phyloP scores from a whole-genome alignment of 257 asterid species.

The Primulina tabacum region DNA sequence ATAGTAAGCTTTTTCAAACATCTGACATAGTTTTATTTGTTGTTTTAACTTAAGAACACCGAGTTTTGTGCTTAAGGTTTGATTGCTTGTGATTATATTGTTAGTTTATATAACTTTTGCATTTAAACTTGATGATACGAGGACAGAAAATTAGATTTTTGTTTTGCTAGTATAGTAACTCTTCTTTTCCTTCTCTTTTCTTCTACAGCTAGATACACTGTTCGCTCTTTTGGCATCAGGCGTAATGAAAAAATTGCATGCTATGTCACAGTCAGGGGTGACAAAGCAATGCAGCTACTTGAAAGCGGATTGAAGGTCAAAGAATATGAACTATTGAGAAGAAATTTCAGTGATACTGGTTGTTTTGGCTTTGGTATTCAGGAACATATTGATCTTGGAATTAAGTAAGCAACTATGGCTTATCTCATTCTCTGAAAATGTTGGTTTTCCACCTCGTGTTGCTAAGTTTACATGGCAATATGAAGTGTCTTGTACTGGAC shows the following conservation, averaged over 20 bases:
- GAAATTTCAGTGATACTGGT: conserved; percentile 71
- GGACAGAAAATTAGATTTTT: neutral
- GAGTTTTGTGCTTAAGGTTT: no score
- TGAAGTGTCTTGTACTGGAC: neutral
- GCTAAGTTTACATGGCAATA: neutral
- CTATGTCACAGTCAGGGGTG: conserved; percentile 65
- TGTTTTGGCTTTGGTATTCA: conserved; percentile 82
- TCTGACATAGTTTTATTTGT: no score
- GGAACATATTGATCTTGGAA: conserved; percentile 85
- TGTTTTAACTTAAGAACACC: no score
- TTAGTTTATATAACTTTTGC: no score
- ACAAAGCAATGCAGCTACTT: conserved; percentile 65
- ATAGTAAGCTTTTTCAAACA: no score
- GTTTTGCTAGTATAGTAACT: neutral
- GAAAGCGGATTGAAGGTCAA: conserved; percentile 71
- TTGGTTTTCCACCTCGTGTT: neutral
- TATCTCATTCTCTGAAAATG: neutral
- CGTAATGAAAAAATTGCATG: conserved; percentile 80
- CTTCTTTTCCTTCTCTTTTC: neutral
- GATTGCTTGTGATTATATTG: no score
- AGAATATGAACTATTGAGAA: conserved; percentile 59
- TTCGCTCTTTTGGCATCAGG: conserved; percentile 68
- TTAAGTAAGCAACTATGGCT: conserved; percentile 45
- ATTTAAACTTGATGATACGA: no score
- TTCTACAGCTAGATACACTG: conserved; percentile 69